phyloP scores from a whole-genome alignment of 2,329 filamentous ascomycete species.

The Ophiosphaerella herpotricha region DNA sequence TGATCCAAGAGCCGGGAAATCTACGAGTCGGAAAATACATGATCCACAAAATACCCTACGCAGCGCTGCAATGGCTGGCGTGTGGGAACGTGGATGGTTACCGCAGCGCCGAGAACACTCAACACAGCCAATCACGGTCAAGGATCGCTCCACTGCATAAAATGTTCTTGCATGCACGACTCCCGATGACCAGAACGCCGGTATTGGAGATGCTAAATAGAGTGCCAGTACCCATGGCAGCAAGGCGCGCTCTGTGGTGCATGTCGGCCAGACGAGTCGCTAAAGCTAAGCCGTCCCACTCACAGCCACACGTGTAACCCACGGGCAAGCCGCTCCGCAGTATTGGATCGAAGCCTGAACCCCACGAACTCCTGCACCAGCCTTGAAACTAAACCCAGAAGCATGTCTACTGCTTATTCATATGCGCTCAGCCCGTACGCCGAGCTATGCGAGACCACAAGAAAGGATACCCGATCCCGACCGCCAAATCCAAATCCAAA shows the following conservation, averaged over 20 bases:
- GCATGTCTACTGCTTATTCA: constrained; percentile 17
- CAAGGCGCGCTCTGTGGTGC: neutral
- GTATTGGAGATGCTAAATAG: constrained; percentile 30
- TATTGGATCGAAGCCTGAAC: constrained; percentile 29
- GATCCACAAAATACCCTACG: neutral
- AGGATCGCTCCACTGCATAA: constrained; percentile 25
- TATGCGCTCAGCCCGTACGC: constrained; percentile 18
- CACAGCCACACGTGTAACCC: neutral
- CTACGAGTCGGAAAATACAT: neutral
- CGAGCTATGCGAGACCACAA: constrained; percentile 23
- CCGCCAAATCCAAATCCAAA: constrained; percentile 17
- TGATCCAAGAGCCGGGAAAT: neutral
- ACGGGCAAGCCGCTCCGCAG: constrained; percentile 4
- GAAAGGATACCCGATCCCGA: constrained; percentile 19
- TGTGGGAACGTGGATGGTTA: constrained; percentile 13
- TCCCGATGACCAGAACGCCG: constrained; percentile 37
- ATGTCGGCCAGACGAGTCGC: neutral
- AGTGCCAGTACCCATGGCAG: constrained; percentile 16
- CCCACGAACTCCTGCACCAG: constrained; percentile 19
- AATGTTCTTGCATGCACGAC: constrained; percentile 32
- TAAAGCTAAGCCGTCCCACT: neutral
- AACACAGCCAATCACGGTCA: constrained; percentile 22
- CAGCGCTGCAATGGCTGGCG: neutral
- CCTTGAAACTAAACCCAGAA: constrained; percentile 20
- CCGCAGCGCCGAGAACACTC: constrained; percentile 19